These are phyloP conservation scores for Phialocephala sp. DNA, from an alignment of 2,329 filamentous ascomycete genomes.

Conservation along the genomic window DNA sequence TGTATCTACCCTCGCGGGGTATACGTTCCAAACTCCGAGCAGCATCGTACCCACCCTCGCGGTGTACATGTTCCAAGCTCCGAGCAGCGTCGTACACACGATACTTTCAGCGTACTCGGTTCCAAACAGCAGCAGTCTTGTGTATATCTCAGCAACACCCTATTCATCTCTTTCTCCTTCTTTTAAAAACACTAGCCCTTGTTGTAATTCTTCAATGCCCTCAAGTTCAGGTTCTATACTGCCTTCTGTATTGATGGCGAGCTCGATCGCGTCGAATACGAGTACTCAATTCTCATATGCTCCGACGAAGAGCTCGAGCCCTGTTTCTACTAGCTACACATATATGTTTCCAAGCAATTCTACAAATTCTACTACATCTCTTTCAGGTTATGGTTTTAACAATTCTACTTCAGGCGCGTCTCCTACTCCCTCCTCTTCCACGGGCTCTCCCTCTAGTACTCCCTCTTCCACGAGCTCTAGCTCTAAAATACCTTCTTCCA, in stretches of 20 bases:
- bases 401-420: conserved; percentile 28
- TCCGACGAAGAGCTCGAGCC: conserved; percentile 5
- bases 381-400: conserved; percentile 30
- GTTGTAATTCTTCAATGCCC: not conserved
- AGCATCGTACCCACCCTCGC: not conserved
- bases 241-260: conserved; percentile 2
- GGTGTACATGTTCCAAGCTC: not conserved
- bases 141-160: not conserved
- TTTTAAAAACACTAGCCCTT: conserved; percentile 2
- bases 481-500: conserved; percentile 21
- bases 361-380: conserved; percentile 23
- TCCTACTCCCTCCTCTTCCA: conserved; percentile 27
- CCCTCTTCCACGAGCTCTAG: conserved; percentile 17
- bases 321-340: conserved; percentile 21
- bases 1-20: not conserved
- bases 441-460: conserved; percentile 20
- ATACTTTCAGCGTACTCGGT: not conserved
- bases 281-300: not conserved
- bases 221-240: conserved; percentile 2
- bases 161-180: not conserved
- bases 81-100: conserved; percentile 6
- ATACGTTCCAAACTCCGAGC: conserved; percentile 4
- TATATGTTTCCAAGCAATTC: conserved; percentile 18
- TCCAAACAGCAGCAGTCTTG: conserved; percentile 4
- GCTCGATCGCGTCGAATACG: not conserved